Base-by-base conservation (phyloP, 23 red algal species). In the Gracilaria caudata region DNA sequence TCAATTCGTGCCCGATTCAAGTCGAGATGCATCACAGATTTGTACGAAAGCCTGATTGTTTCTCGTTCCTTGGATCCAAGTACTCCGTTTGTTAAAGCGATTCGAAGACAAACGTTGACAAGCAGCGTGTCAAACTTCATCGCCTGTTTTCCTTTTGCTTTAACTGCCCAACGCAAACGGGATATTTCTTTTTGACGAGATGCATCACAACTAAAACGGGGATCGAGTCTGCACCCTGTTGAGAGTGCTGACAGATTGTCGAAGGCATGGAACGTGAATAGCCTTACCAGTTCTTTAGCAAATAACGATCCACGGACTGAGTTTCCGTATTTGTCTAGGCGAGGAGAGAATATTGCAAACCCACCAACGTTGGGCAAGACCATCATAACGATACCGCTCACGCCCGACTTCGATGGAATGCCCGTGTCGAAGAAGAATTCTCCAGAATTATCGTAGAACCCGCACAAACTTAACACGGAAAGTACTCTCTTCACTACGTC, bases 361-460 rank as follows among this genome's bases (percentile, higher is more conserved):
- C 86, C 86, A 34, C 86, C 86, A 3, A 90, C 70, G 51, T 90
- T 90, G 51, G 86, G 86, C 72, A 90, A 49, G 20, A 90, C 86
- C 71, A 78, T 34, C 20, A 90, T 47, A 5, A 90, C 86, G 40
- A 90, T 55, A 17, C 86, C 86, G 24, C 86, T 90, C 13, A 90
- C 86, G 11, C 86, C 86, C 1, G 86, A 90, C 32, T 90, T 90
- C n/a, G 71, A 64, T 4, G 86, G 86, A 20, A 90, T 56, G 7
- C 86, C 86, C 32, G 86, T 90, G 46, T 80, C 70, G 35, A 90
- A 90, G 57, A 90, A 90, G 16, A 90, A 90, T 32, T 90, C 86
- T 32, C 86, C 86, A 34, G 86, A 71, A 21, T 78, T 72, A 39
- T 90, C 86, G 35, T 90, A 90, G 43, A 90, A 80, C 7, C 86